Base-by-base conservation (phyloP, 768 basidiomycete genomes). In the Panus rudis region DNA sequence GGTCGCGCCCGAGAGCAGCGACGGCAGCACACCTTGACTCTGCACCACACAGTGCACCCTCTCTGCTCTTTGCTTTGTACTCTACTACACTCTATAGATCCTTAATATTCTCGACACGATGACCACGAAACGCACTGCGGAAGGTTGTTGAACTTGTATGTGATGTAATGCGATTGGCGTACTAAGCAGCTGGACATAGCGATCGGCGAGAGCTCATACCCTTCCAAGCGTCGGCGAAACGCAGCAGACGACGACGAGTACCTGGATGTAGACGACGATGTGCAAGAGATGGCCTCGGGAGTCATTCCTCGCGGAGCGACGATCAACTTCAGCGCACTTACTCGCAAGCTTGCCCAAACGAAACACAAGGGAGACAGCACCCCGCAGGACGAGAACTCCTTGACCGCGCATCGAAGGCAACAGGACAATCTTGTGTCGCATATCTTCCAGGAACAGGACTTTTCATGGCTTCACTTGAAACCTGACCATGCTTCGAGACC, bases 401-500 rank as follows among this genome's bases (percentile, higher is more conserved):
- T 85, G 43, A 76, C 79, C 49, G 65, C 70, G 10, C 84, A 87
- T 56, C 76, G 84, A 32, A 72, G 77, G 32, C 81, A 84, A 43
- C 85, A 89, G 59, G 80, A 87, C 55, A 74, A 64, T 26, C 73
- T 88, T 2, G 81, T 89, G 23, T 89, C 87, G 7, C 79, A 87
- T 52, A 85, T 90, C 25, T 89, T 92, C 62, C 78, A 76, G 69
- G 75, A 84, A 43, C 84, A 84, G 56, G 91, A 93, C 62, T 92
- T 89, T 55, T 84, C 86, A 3, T 86, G 79, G 73, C 69, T 96
- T 31, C 79, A 84, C 53, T 68, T 99, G 42, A 96, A 97, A 62
- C 68, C 76, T 2, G 96, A 99, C 66, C 96, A 99, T 61, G 72
- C 79, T 24, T 84, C 89, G 4, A 80, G 96, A 35, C 96, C 96